A percentile compares a stretch with the other conserved stretches of the same genome.
Evolutionary conservation across 345 rosid species (phyloP).

Genomic region (Salix purpurea): DNA sequence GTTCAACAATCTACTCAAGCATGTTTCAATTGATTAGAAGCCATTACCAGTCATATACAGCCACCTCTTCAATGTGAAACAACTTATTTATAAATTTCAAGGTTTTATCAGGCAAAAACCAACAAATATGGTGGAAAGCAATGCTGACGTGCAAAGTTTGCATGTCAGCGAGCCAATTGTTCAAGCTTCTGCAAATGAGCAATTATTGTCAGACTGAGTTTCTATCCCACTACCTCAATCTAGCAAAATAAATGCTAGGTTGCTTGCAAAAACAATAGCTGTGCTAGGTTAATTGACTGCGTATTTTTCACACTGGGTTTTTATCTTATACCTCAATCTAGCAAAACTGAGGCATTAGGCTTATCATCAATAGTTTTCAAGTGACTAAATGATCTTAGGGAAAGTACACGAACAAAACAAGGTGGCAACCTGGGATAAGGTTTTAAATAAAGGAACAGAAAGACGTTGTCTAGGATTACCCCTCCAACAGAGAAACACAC

Average conservation of each 20-base stretch:
- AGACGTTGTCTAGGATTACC: not conserved
- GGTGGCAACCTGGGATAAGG: not conserved
- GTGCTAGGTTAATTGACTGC: not conserved
- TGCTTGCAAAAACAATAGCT: not conserved
- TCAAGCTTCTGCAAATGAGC: not conserved
- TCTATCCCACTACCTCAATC: not conserved
- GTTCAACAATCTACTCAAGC: not conserved
- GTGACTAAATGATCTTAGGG: not conserved
- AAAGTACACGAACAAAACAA: not conserved
- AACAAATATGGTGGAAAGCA: not conserved
- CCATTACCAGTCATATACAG: not conserved
- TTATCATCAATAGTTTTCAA: not conserved
- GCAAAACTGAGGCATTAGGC: not conserved
- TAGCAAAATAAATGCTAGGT: not conserved
- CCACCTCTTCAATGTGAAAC: not conserved
- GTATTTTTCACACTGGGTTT: not conserved
- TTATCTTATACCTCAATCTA: not conserved
- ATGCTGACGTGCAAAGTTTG: not conserved
- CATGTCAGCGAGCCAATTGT: not conserved
- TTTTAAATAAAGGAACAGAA: too few species aligned
- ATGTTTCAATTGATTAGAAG: not conserved
- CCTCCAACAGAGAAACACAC: not conserved
- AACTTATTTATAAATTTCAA: not conserved
- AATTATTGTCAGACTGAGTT: not conserved
- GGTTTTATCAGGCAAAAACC: not conserved